Base-by-base conservation (phyloP, 169 alveolate species). In the Sarcocystis neurona region DNA sequence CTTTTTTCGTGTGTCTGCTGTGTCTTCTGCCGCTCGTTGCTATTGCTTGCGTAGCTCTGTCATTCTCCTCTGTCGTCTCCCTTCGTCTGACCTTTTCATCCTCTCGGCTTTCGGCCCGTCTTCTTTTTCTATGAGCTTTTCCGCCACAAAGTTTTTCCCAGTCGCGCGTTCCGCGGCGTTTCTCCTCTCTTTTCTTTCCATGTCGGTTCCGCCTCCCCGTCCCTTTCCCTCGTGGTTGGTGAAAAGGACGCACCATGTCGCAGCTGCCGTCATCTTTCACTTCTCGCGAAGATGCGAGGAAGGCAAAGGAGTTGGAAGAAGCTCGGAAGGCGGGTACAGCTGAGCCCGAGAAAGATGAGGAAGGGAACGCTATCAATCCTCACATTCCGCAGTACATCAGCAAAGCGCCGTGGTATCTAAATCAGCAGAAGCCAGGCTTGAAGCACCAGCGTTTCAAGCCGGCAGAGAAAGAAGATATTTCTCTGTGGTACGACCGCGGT, bases 391-490 rank as follows among this genome's bases (percentile, higher is more conserved):
- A 89, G 91, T 92, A 84, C 90, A 92, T 92, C 90, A 78, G 92
- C 53, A 82, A 87, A 87, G 94, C 94, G 10, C 94, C 94, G 18
- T 92, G 94, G 94, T 92, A 92, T 80, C 56, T 92, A 89, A 86
- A 72, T 60, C 93, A 92, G 66, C 74, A 79, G 41, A 68, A 66
- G 84, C 88, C 92, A 5, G 84, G 90, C 70, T 79, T 90, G 92
- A 92, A 90, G 87, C 75, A 79, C 78, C 82, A 87, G 88, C 41
- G 85, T 32, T 34, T 39, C 72, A 47, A 84, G 82, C 74, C 68
- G 66, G 91, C 63, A 39, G 78, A 30, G 44, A 34, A 47, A 58
- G 44, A 2, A 1, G n/a, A 32, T n/a, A 27, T 74, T 20, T 0
- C 6, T 48, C 2, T 27, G 0, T 75, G 93, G 89, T 74, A 70